Base-by-base conservation (phyloP, 768 basidiomycete genomes). In the Trametes cinnabarina region DNA sequence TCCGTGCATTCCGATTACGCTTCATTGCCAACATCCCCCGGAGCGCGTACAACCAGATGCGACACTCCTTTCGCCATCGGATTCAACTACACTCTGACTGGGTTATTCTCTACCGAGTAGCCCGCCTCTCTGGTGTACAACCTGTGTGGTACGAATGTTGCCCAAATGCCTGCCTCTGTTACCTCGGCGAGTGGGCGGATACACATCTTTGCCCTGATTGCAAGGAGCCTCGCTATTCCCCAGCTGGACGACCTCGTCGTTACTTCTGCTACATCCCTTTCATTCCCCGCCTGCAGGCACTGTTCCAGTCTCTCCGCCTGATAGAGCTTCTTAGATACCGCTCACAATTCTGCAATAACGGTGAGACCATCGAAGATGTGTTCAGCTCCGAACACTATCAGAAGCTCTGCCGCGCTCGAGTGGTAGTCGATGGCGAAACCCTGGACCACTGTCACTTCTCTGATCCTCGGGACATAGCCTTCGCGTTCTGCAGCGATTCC, bases 71-170 rank as follows among this genome's bases (percentile, higher is more conserved):
- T 23, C 19, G 42, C 10, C 42, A 23, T 11, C 19, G 23, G 19
- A 19, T 43, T 43, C 20, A 19, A 20, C 42, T 43, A 8, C n/a
- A 32, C 10, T 34, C 37, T 22, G 44, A 66, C 23, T 57, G 65
- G 2, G 42, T 43, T 32, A 32, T 32, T 32, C 30, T 32, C 30
- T 28, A 47, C 46, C 69, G 66, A 7, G 59, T 70, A 3, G 59
- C 60, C 6, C 71, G 68, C 35, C 70, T 78, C 3, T 63, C 76
- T 3, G 71, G 67, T 1, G 63, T 79, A 42, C 59, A 68, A 19
- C 71, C 75, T 1, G 55, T 65, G 1, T 46, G 35, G 69, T 76
- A 71, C 63, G 64, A 80, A 63, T 80, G 78, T 62, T 82, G 80
- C 64, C 47, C 65, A 22, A 74, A 76, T 48, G 76, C 74, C 0